Evolutionary conservation across 1,284 basidiomycete genomes (phyloP).

Genomic region (Macrocystidia cucumis): DNA sequence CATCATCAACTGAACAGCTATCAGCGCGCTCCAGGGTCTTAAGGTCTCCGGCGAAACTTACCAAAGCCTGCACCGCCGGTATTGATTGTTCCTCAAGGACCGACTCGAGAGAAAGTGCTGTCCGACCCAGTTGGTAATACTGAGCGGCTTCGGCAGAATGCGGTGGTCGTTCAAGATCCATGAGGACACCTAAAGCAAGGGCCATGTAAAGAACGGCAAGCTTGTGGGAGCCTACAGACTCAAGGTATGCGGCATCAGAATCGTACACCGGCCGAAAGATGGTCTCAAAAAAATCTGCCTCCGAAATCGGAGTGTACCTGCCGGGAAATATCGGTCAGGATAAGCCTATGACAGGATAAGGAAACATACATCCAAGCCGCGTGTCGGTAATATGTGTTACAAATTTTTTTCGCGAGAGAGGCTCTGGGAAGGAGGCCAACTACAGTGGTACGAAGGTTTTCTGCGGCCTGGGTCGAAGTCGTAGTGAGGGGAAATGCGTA

Average conservation of each 20-base stretch:
- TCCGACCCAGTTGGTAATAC: conserved; percentile 53
- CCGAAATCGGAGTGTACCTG: conserved; percentile 57
- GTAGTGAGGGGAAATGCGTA: conserved; percentile 52
- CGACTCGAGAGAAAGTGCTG: conserved; percentile 50
- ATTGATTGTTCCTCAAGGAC: conserved; percentile 57
- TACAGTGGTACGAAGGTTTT: conserved; percentile 34
- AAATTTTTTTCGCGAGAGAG: conserved; percentile 33
- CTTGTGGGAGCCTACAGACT: conserved; percentile 37
- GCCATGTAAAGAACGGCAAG: conserved; percentile 37
- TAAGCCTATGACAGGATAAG: conserved; percentile 5
- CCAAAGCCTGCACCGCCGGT: conserved; percentile 55
- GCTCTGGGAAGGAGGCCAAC: conserved; percentile 37
- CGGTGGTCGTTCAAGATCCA: conserved; percentile 41
- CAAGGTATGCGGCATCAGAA: conserved; percentile 25
- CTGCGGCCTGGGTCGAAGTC: conserved; percentile 30
- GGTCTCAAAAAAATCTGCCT: conserved; percentile 42
- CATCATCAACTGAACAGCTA: conserved; percentile 45
- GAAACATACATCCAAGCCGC: conserved; percentile 60
- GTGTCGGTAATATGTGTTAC: conserved; percentile 50
- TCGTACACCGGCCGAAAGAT: conserved; percentile 49
- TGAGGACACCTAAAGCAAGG: conserved; percentile 37
- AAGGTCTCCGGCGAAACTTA: conserved; percentile 26
- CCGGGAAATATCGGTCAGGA: not conserved
- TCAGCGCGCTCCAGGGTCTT: conserved; percentile 4
- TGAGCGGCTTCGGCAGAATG: conserved; percentile 44